Base-by-base conservation (phyloP, 371 early-diverging fungal species). In the Mucor saturninus region DNA sequence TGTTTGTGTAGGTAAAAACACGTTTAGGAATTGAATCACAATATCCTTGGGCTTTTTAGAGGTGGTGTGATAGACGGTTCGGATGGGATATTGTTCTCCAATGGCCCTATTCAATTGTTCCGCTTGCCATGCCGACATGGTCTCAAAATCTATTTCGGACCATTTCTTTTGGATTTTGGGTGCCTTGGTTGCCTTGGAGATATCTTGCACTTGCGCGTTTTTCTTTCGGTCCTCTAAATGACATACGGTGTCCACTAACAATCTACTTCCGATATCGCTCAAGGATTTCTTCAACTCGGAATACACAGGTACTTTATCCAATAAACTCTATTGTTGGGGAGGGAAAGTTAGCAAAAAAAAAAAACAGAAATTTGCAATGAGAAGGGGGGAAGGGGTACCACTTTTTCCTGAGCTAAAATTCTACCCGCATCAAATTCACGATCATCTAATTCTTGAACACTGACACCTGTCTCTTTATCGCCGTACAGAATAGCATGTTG, bases 391-490 rank as follows among this genome's bases (percentile, higher is more conserved):
- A 21, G 21, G 21, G 0, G 26, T 50, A 50, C 50, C 62, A 86
- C 61, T 53, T 61, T 71, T 29, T 69, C 59, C 68, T 96, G 96
- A 4, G 84, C 80, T 13, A 96, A 74, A 13, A 98, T 91, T 35
- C 85, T 76, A 29, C 98, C 98, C 6, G 91, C 92, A 72, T 97
- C 97, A 66, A 93, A 95, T 35, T 79, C 75, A 21, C 82, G 75
- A 5, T 85, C 85, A 62, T 93, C 85, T 30, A 97, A 69, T 65
- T 94, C 91, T 62, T 94, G 94, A 13, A 98, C 90, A 2, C 95
- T 90, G 5, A 96, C 91, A 2, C 97, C 98, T 0, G 95, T 89
- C 31, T 79, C 78, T 29, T 67, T 54, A 43, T 95, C 96, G 10
- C 86, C 87, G 52, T 91, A 83, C 60, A 95, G 40, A 31, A 98